Evolutionary conservation across 306 rosid genomes (phyloP).

Genomic region (Fragaria vesca): DNA sequence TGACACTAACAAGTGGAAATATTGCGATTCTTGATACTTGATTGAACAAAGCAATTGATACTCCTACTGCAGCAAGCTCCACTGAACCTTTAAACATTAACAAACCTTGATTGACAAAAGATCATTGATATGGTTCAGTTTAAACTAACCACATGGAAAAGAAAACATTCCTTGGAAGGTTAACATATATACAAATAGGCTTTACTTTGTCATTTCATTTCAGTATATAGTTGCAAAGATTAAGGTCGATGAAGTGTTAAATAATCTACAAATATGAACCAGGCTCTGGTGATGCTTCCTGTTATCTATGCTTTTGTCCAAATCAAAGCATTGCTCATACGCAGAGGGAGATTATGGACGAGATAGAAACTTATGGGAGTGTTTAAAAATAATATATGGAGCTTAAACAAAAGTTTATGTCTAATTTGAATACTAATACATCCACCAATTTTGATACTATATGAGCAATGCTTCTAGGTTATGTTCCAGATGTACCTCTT

Average conservation of each 20-base stretch:
- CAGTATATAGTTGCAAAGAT: background rate
- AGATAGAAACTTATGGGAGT: background rate
- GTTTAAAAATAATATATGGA: too few relatives aligned
- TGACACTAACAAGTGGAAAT: constrained; percentile 90
- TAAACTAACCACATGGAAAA: background rate
- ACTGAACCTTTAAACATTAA: constrained; percentile 58
- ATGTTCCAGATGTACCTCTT: background rate
- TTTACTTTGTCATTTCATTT: background rate
- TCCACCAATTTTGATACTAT: background rate
- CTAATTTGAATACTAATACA: background rate
- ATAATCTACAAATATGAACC: background rate
- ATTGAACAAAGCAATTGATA: constrained; percentile 91
- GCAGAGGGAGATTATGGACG: background rate
- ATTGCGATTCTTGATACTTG: constrained; percentile 88
- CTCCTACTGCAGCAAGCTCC: constrained; percentile 98
- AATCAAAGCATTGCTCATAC: background rate
- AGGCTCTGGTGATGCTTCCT: background rate
- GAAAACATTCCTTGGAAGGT: background rate
- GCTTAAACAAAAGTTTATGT: background rate
- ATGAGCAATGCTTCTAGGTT: background rate
- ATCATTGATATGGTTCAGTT: background rate
- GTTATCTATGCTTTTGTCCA: background rate
- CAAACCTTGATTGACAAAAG: background rate
- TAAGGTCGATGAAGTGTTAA: background rate
- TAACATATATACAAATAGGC: background rate